These are phyloP conservation scores for Theileria sp. DNA, from an alignment of 169 alveolate species.

Conservation along the genomic window DNA sequence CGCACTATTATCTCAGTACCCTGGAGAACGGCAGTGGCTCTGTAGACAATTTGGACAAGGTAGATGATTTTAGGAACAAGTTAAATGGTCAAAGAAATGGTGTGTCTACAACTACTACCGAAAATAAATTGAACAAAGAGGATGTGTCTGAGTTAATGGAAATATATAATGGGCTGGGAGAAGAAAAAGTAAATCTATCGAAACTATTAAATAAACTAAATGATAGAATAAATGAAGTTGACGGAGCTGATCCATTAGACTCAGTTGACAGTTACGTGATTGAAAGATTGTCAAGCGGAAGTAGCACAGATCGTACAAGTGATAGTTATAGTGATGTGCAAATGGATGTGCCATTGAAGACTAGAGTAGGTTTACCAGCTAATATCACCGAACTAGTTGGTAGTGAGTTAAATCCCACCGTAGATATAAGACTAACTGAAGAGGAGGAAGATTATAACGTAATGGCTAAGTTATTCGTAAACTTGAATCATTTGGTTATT, in stretches of 20 bases:
- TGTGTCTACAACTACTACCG: not conserved
- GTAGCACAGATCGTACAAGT: slow-evolving; percentile 2
- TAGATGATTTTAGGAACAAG: not conserved
- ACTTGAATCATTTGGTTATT: slow-evolving; percentile 58
- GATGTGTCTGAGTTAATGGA: not conserved
- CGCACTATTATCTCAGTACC: not conserved
- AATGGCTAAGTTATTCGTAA: slow-evolving; percentile 59
- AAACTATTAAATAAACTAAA: not conserved
- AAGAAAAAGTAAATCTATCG: not conserved
- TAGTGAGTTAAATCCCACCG: slow-evolving; percentile 41
- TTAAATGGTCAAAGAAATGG: not conserved
- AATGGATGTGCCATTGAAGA: not conserved
- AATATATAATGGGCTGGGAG: not conserved
- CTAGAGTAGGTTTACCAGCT: not conserved
- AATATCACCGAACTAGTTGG: not conserved
- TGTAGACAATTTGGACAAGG: not conserved
- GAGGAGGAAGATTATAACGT: slow-evolving; percentile 83
- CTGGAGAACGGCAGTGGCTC: not conserved
- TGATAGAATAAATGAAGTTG: not conserved
- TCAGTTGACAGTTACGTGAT: not conserved
- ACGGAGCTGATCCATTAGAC: not conserved
- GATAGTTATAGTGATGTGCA: slow-evolving; percentile 14
- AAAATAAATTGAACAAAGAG: not conserved
- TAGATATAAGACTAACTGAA: slow-evolving; percentile 72
- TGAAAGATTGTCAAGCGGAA: not conserved